Conservation (phyloP, 2,329 filamentous ascomycete species). For the Trichoderma sp. region DNA sequence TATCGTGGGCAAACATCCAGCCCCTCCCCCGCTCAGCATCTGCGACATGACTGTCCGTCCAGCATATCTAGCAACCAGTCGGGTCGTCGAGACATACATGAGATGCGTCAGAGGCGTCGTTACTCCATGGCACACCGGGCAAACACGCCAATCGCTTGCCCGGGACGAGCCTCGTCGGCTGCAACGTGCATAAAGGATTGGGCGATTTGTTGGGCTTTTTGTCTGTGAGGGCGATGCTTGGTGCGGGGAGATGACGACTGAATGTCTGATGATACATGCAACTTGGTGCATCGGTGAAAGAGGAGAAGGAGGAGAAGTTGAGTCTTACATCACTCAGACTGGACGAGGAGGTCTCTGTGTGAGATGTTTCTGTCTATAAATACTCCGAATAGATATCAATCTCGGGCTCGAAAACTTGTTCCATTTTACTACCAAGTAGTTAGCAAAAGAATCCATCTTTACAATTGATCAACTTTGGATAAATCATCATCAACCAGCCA, state of each 20-base stretch:
- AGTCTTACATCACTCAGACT: background rate
- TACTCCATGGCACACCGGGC: background rate
- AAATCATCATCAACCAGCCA: background rate
- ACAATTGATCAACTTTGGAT: background rate
- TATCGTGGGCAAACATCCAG: background rate
- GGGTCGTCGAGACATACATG: background rate
- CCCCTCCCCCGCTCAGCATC: background rate
- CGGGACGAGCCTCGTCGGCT: too few species aligned
- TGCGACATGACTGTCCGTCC: background rate
- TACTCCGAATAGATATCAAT: background rate
- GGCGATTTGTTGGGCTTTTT: background rate
- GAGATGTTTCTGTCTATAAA: too few species aligned
- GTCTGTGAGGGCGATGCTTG: background rate
- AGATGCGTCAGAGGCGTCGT: background rate
- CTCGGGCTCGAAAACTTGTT: too few species aligned
- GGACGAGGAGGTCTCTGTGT: too few species aligned
- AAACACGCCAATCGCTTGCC: background rate
- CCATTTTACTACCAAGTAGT: background rate
- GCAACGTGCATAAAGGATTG: background rate
- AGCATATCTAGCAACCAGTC: background rate
- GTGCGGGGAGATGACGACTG: background rate
- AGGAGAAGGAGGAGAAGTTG: background rate
- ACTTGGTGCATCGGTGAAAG: background rate
- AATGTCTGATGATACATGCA: conserved; percentile 2
- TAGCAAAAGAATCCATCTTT: background rate